A percentile compares a stretch with the other conserved stretches of the same genome.
phyloP scores from a whole-genome alignment of 768 basidiomycete genomes.

The Suillus sp. region DNA sequence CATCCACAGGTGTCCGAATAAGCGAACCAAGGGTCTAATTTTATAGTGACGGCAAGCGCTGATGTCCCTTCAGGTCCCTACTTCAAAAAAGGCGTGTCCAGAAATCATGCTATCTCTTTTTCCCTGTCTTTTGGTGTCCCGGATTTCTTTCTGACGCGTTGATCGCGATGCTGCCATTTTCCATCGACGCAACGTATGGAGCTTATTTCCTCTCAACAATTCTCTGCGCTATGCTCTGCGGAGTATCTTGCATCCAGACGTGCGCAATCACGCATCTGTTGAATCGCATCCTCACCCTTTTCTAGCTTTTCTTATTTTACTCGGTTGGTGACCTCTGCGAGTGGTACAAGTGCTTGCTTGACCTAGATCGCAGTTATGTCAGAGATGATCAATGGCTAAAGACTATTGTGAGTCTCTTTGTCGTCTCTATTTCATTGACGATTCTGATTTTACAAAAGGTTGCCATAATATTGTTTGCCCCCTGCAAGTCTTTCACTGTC shows the following conservation, averaged over 20 bases:
- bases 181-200: background rate
- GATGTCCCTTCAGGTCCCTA: background rate
- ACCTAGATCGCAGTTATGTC: background rate
- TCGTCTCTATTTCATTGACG: background rate
- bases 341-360: background rate
- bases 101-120: background rate
- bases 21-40: background rate
- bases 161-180: background rate
- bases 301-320: slow-evolving; percentile 3
- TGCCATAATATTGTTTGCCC: background rate
- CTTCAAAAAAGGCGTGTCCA: background rate
- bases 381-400: slow-evolving; percentile 9
- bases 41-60: slow-evolving; percentile 1
- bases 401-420: background rate
- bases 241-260: slow-evolving; percentile 2
- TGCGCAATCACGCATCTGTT: background rate
- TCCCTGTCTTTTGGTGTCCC: background rate
- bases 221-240: background rate
- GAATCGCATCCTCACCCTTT: background rate
- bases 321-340: slow-evolving; percentile 1
- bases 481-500: background rate
- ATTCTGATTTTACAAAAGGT: slow-evolving; percentile 1
- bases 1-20: background rate
- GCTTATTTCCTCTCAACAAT: slow-evolving; percentile 2
- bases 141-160: background rate